Conservation (phyloP, 2,329 filamentous ascomycete species). For the Aspergillus pseudotamarii region DNA sequence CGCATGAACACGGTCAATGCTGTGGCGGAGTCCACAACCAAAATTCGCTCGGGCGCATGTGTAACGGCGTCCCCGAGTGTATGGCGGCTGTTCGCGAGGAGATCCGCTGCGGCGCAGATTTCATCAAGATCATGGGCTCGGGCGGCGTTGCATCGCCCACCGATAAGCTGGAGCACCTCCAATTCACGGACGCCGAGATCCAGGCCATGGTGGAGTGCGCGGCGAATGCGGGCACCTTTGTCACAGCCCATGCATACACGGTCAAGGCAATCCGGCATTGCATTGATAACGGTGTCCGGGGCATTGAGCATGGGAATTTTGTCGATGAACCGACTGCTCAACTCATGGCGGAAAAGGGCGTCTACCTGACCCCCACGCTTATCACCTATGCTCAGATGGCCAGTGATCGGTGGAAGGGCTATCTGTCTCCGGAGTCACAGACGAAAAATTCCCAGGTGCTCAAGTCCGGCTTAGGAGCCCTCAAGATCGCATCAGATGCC, state of each 20-base stretch:
- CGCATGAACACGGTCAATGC: background rate
- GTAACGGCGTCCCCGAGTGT: background rate
- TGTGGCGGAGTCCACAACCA: background rate
- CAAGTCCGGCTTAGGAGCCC: background rate
- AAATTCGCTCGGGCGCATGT: background rate
- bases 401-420: background rate
- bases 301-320: background rate
- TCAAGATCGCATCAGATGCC: background rate
- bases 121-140: background rate
- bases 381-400: background rate
- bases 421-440: background rate
- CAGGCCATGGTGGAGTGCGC: background rate
- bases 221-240: background rate
- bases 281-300: background rate
- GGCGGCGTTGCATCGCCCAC: background rate
- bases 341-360: background rate
- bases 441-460: background rate
- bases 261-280: background rate
- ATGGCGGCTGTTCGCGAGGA: background rate
- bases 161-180: background rate
- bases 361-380: background rate
- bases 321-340: background rate
- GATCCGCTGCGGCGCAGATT: background rate
- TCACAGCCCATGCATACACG: background rate
- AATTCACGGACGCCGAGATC: background rate